These are phyloP conservation scores for Prunus davidiana DNA, from an alignment of 306 rosid species.

Conservation along the genomic window DNA sequence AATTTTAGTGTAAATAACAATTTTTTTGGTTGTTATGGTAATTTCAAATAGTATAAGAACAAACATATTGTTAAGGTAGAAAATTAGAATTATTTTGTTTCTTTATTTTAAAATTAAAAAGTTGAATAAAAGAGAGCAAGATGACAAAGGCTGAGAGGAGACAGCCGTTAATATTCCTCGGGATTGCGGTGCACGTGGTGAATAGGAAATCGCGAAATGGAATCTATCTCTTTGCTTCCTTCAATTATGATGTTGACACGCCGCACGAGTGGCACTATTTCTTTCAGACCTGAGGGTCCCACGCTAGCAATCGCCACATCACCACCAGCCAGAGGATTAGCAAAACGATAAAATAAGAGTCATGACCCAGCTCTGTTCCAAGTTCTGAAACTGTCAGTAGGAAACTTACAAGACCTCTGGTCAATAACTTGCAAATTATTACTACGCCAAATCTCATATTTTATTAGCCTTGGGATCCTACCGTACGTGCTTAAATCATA, in stretches of 20 bases:
- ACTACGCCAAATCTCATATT: background rate
- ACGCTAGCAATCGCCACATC: slow-evolving; percentile 33
- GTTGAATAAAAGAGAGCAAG: background rate
- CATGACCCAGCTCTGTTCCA: background rate
- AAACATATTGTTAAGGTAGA: background rate
- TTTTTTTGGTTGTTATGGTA: too few relatives aligned
- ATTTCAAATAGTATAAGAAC: too few relatives aligned
- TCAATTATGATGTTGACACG: slow-evolving; percentile 27
- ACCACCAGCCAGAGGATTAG: slow-evolving; percentile 8
- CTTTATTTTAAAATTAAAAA: background rate
- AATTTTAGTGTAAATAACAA: too few relatives aligned
- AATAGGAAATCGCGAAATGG: background rate
- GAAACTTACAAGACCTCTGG: background rate
- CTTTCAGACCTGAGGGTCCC: slow-evolving; percentile 19
- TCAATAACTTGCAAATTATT: slow-evolving; percentile 9
- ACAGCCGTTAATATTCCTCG: slow-evolving; percentile 26
- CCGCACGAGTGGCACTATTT: slow-evolving; percentile 54
- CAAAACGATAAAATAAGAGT: slow-evolving; percentile 56
- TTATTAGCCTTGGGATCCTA: background rate
- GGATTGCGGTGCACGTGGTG: slow-evolving; percentile 49
- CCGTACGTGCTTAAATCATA: background rate
- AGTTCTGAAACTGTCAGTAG: background rate
- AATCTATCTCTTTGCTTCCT: background rate
- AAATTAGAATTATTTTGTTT: background rate
- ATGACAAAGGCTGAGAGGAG: slow-evolving; percentile 6